phyloP scores from a whole-genome alignment of 805 yeast genomes.

The Grigorovia yakushimaensis region DNA sequence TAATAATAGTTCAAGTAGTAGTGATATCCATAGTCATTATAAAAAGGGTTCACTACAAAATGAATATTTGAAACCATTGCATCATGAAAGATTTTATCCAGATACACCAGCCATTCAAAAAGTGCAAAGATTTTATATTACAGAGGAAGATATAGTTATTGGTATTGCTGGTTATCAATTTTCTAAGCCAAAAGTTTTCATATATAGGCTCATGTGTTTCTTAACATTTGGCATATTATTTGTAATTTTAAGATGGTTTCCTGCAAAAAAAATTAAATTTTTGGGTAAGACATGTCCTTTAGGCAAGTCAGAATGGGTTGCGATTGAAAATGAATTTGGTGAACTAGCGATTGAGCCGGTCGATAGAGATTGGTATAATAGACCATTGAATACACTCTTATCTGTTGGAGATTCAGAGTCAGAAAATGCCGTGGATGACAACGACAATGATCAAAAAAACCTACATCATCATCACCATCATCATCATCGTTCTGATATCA shows the following conservation, averaged over 20 bases:
- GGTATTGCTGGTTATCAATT: slow-evolving; percentile 86
- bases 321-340: slow-evolving; percentile 88
- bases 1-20: slow-evolving; percentile 15
- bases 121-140: slow-evolving; percentile 78
- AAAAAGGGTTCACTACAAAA: slow-evolving; percentile 24
- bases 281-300: slow-evolving; percentile 59
- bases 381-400: slow-evolving; percentile 62
- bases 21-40: slow-evolving; percentile 12
- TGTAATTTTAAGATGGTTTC: slow-evolving; percentile 76
- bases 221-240: slow-evolving; percentile 64
- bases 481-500: slow-evolving; percentile 19
- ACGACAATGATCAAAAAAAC: slow-evolving; percentile 5
- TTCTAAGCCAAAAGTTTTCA: slow-evolving; percentile 34
- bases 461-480: slow-evolving; percentile 6
- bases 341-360: slow-evolving; percentile 59
- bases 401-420: slow-evolving; percentile 16
- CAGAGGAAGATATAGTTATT: slow-evolving; percentile 90
- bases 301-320: slow-evolving; percentile 86
- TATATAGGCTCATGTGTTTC: slow-evolving; percentile 47
- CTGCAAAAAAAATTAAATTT: slow-evolving; percentile 57
- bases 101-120: slow-evolving; percentile 34
- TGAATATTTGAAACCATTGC: slow-evolving; percentile 24
- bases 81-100: slow-evolving; percentile 38
- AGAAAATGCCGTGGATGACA: slow-evolving; percentile 1
- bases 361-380: slow-evolving; percentile 51